A percentile compares a stretch with the other conserved stretches of the same genome.
These are phyloP conservation scores for Biscutella laevigata DNA, from an alignment of 441 rosid genomes.

Conservation along the genomic window DNA sequence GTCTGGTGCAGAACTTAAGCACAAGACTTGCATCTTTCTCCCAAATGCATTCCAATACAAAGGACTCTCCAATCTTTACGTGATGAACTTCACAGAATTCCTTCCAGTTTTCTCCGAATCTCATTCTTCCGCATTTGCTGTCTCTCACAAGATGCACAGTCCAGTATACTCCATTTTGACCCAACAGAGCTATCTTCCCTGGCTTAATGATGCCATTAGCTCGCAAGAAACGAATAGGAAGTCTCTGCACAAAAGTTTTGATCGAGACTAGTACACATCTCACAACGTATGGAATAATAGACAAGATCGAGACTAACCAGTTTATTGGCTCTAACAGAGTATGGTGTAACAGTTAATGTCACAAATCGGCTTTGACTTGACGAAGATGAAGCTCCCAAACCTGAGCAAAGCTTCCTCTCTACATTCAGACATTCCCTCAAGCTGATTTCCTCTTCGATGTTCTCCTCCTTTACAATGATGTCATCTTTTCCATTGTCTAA, in stretches of 20 bases:
- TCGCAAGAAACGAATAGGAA: neutral
- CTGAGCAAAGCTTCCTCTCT: slow-evolving; percentile 1
- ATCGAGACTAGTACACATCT: neutral
- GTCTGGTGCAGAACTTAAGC: slow-evolving; percentile 8
- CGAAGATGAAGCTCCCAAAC: slow-evolving; percentile 2
- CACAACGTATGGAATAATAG: neutral
- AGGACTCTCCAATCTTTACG: slow-evolving; percentile 7
- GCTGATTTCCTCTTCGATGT: neutral
- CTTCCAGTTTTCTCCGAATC: slow-evolving; percentile 20
- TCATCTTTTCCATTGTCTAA: neutral
- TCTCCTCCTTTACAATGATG: neutral
- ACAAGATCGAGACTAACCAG: neutral
- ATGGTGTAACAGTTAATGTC: slow-evolving; percentile 5
- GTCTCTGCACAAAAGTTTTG: slow-evolving; percentile 1
- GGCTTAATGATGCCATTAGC: slow-evolving; percentile 11
- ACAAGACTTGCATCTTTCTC: neutral
- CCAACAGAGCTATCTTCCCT: slow-evolving; percentile 12
- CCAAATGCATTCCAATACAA: slow-evolving; percentile 12
- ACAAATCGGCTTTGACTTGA: slow-evolving; percentile 7
- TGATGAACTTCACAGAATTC: slow-evolving; percentile 12
- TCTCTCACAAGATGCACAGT: neutral
- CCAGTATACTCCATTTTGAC: neutral
- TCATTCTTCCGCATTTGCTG: neutral
- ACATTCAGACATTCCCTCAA: neutral
- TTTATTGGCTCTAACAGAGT: neutral